Base-by-base conservation (phyloP, 2,329 filamentous ascomycete species). In the Hypomyces rosellus region DNA sequence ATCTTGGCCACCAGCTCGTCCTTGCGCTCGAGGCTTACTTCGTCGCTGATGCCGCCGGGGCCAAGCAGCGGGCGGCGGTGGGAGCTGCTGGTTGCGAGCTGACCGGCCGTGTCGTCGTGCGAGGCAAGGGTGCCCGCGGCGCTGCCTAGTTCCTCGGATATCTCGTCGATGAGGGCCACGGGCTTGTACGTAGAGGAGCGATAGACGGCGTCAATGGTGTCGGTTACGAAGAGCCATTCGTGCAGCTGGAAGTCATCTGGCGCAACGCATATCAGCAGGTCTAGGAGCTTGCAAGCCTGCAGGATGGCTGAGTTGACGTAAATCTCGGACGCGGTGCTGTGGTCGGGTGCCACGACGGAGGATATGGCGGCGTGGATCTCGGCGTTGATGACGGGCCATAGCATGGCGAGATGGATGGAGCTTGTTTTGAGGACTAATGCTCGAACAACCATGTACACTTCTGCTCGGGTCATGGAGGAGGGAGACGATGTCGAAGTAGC, bases 161-260 rank as follows among this genome's bases (percentile, higher is more conserved):
- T 75, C 61, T 93, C 88, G 59, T 97, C 93, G 1, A 88, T 86
- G 5, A 97, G 77, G 3, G 89, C 89, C 3, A 87, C 73, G 1
- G 89, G 79, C 53, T 83, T 78, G 70, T 85, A 85, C 46, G 75
- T 73, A 13, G 81, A 71, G 0, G 89, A 84, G 12, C 88, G 84
- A 68, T 99, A 95, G 34, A 99, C 88, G 1, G 93, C 91, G 61
- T 99, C 93, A 56, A 96, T 91, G 13, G 92, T 97, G 68, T 99
- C 93, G 2, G 90, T 95, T 49, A 99, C 85, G 67, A 96, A 99
- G 4, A 97, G 81, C 93, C 93, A 99, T 72, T 96, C 89, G 61
- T 95, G 86, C n/a, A 97, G 80, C 67, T 97, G 93, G 69, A 97
- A 99, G 65, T 99, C 93, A 59, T 99, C 93, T 0, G 91, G 92